phyloP scores from a whole-genome alignment of 2,329 filamentous ascomycete species.

The Phialophora macrospora region DNA sequence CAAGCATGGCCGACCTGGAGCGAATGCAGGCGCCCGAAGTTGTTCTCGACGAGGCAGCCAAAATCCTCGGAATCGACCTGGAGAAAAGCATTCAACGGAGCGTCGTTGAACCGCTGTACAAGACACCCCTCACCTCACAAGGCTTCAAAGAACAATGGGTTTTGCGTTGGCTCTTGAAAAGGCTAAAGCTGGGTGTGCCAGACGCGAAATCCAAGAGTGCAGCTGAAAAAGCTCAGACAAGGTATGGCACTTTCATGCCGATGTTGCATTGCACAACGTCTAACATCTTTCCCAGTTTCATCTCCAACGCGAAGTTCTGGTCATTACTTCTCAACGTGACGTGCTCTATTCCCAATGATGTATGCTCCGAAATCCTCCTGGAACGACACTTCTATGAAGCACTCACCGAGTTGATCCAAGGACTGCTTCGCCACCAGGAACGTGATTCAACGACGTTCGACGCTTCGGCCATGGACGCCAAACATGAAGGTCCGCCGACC shows the following conservation, averaged over 20 bases:
- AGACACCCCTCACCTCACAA: conserved; percentile 29
- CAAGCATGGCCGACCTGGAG: conserved; percentile 46
- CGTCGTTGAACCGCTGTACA: conserved; percentile 8
- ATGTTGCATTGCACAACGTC: conserved; percentile 1
- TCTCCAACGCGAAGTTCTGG: conserved; percentile 29
- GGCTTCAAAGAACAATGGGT: conserved; percentile 67
- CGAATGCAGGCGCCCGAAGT: conserved; percentile 48
- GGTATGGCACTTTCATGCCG: not conserved
- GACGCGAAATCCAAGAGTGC: conserved; percentile 28
- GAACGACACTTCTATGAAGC: conserved; percentile 35
- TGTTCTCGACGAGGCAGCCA: conserved; percentile 50
- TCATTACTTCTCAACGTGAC: conserved; percentile 32
- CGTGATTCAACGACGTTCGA: not conserved
- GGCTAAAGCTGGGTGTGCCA: conserved; percentile 59
- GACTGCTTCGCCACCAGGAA: not conserved
- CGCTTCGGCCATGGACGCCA: not conserved
- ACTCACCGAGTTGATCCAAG: conserved; percentile 13
- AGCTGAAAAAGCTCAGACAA: conserved; percentile 6
- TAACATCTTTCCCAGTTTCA: conserved; percentile 24
- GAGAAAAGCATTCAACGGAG: conserved; percentile 42
- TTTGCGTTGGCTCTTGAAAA: conserved; percentile 68
- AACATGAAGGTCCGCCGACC: conserved; percentile 16
- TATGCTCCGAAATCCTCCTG: conserved; percentile 32
- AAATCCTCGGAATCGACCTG: conserved; percentile 50
- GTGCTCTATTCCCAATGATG: conserved; percentile 27